Percentiles rank a stretch among this genome's conserved stretches.
phyloP scores from a whole-genome alignment of 2,329 filamentous ascomycete species.

The Aspergillus melleus region DNA sequence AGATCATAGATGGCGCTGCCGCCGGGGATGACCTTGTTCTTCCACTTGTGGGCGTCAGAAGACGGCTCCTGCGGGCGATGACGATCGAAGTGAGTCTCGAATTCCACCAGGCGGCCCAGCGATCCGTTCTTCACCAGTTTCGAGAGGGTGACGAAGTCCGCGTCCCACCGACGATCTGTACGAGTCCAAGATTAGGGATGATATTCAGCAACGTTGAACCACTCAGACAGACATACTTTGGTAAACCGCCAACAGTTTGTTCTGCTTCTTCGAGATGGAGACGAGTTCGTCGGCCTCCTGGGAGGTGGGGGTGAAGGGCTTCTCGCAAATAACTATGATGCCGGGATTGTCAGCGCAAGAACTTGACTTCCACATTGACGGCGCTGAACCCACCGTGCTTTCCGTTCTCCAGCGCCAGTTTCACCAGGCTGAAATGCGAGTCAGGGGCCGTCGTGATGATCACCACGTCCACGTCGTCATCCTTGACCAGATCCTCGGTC shows the following conservation, averaged over 20 bases:
- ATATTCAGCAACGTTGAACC: neutral
- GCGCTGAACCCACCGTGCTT: slow-evolving; percentile 57
- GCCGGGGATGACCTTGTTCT: slow-evolving; percentile 64
- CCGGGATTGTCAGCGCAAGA: neutral
- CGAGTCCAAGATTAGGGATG: neutral
- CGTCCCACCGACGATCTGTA: slow-evolving; percentile 69
- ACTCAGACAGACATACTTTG: slow-evolving; percentile 52
- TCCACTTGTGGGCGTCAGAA: slow-evolving; percentile 57
- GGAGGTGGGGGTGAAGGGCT: slow-evolving; percentile 74
- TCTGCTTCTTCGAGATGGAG: slow-evolving; percentile 52
- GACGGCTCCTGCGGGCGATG: slow-evolving; percentile 61
- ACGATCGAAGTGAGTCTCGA: slow-evolving; percentile 78
- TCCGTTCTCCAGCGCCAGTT: slow-evolving; percentile 64
- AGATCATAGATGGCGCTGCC: slow-evolving; percentile 72
- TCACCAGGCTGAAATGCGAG: slow-evolving; percentile 67
- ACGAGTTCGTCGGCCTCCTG: slow-evolving; percentile 67
- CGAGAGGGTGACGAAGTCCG: slow-evolving; percentile 71
- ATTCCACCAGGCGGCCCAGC: slow-evolving; percentile 73
- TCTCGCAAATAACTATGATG: slow-evolving; percentile 68
- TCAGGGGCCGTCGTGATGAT: slow-evolving; percentile 71
- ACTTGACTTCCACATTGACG: neutral
- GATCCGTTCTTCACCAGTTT: slow-evolving; percentile 60
- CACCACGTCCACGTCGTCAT: slow-evolving; percentile 66
- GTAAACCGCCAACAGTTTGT: slow-evolving; percentile 64
- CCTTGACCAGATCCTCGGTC: slow-evolving; percentile 63